Evolutionary conservation across 2,329 filamentous ascomycete species (phyloP).

Genomic region (Xylariaceae sp.): DNA sequence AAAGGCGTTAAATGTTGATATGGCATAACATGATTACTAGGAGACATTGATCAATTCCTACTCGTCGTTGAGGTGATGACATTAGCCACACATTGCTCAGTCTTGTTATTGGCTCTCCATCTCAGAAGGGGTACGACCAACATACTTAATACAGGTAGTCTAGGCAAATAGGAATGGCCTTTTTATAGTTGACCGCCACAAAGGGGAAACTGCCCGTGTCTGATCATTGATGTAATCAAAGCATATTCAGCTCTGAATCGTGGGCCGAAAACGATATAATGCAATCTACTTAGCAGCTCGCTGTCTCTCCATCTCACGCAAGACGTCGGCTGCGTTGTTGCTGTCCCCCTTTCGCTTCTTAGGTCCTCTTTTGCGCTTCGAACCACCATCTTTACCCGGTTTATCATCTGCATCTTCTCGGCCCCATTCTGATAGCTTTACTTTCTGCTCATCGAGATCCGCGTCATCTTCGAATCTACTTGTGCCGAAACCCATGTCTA

Average conservation of each 20-base stretch:
- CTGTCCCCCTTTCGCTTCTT: slow-evolving; percentile 81
- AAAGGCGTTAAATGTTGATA: not conserved
- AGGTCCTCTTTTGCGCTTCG: slow-evolving; percentile 71
- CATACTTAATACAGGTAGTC: not conserved
- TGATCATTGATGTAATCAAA: not conserved
- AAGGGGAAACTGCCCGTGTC: not conserved
- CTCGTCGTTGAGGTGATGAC: too few relatives aligned
- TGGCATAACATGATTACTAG: slow-evolving; percentile 5
- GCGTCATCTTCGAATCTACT: slow-evolving; percentile 88
- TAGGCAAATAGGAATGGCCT: too few relatives aligned
- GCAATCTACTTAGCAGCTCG: slow-evolving; percentile 46
- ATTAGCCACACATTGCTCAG: too few relatives aligned
- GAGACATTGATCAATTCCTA: not conserved
- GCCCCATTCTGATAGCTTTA: slow-evolving; percentile 73
- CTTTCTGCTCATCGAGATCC: slow-evolving; percentile 71
- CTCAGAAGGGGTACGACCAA: slow-evolving; percentile 1
- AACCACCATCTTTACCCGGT: slow-evolving; percentile 51
- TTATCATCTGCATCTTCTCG: slow-evolving; percentile 56
- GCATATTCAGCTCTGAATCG: not conserved
- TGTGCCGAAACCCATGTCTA: slow-evolving; percentile 93
- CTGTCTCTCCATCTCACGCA: slow-evolving; percentile 75
- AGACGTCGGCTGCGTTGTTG: slow-evolving; percentile 80
- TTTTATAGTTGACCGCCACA: not conserved
- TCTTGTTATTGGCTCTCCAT: slow-evolving; percentile 15
- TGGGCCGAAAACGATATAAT: not conserved